Evolutionary conservation across 306 rosid genomes (phyloP).

Genomic region (Dryas alaskensis): DNA sequence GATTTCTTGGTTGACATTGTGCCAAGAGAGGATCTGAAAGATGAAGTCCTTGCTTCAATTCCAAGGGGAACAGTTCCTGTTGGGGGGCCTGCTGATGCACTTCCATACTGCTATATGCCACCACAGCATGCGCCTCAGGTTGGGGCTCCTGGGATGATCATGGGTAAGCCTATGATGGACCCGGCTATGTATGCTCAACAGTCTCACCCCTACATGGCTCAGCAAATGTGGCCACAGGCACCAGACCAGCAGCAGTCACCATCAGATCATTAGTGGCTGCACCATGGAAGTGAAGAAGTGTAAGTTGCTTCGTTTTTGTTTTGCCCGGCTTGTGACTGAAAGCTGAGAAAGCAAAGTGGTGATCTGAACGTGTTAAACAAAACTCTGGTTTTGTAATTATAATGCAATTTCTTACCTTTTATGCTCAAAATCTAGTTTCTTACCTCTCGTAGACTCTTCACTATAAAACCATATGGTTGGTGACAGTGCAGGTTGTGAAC

Average conservation of each 20-base stretch:
- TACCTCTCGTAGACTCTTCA: neutral
- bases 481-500: conserved; percentile 6
- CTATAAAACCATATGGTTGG: neutral
- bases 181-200: conserved; percentile 49
- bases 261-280: conserved; percentile 46
- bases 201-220: conserved; percentile 51
- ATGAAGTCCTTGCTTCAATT: conserved; percentile 63
- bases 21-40: conserved; percentile 67
- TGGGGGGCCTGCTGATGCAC: conserved; percentile 43
- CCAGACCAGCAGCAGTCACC: conserved; percentile 48
- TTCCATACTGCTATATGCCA: conserved; percentile 48
- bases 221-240: conserved; percentile 55
- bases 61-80: conserved; percentile 58
- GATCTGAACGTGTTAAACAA: conserved; percentile 12
- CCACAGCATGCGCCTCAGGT: conserved; percentile 46
- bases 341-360: conserved; percentile 14
- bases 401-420: conserved; percentile 3
- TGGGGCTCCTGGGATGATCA: conserved; percentile 57
- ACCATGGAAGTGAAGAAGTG: conserved; percentile 22
- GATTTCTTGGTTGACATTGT: conserved; percentile 71
- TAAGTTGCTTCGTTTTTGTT: conserved; percentile 23
- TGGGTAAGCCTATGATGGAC: conserved; percentile 60
- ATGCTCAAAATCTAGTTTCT: neutral
- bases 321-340: conserved; percentile 25
- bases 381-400: conserved; percentile 7